Evolutionary conservation across 2,329 filamentous ascomycete species (phyloP).

Genomic region (Arthroderma sp.): DNA sequence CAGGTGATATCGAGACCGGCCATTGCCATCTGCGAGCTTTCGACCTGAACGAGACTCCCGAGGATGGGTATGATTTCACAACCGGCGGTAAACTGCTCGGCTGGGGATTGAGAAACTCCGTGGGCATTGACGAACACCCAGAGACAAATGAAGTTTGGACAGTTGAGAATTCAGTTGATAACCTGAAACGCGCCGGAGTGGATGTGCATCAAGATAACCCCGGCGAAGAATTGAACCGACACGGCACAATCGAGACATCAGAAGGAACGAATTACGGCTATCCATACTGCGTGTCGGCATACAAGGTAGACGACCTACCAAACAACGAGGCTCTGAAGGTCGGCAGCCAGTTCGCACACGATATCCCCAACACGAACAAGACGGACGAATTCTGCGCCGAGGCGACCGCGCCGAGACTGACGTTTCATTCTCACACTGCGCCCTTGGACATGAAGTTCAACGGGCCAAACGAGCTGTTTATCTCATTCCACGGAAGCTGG

Average conservation of each 20-base stretch:
- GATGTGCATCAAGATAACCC: conserved; percentile 58
- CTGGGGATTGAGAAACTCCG: conserved; percentile 62
- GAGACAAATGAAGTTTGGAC: conserved; percentile 27
- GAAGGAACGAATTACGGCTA: conserved; percentile 51
- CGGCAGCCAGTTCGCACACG: conserved; percentile 39
- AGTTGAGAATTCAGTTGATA: conserved; percentile 59
- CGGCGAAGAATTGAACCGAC: conserved; percentile 61
- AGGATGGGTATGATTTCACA: conserved; percentile 33
- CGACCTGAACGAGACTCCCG: conserved; percentile 34
- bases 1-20: conserved; percentile 41
- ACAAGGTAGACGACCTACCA: conserved; percentile 39
- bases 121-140: conserved; percentile 43
- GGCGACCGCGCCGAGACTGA: conserved; percentile 38
- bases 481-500: conserved; percentile 64
- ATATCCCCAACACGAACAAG: conserved; percentile 24
- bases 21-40: conserved; percentile 56
- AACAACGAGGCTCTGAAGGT: conserved; percentile 34
- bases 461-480: conserved; percentile 38
- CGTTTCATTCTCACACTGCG: conserved; percentile 54
- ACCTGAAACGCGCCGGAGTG: conserved; percentile 22
- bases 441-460: conserved; percentile 58
- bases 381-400: conserved; percentile 36
- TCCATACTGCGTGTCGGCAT: conserved; percentile 55
- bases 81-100: conserved; percentile 40
- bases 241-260: conserved; percentile 5